Base-by-base conservation (phyloP, 768 basidiomycete genomes). In the Lactifluus volemus region DNA sequence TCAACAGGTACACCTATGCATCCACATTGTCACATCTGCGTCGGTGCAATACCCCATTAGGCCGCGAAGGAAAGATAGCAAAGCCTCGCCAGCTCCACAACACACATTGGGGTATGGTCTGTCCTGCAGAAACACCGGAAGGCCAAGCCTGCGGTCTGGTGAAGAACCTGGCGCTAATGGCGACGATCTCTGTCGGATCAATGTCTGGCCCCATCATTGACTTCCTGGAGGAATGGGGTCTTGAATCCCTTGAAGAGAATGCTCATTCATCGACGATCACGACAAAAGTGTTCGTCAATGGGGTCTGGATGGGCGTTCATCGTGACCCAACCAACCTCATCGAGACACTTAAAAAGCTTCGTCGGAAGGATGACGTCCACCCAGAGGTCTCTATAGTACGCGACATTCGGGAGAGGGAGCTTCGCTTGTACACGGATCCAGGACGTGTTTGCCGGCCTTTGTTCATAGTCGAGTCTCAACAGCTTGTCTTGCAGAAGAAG, bases 51-150 rank as follows among this genome's bases (percentile, higher is more conserved):
- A 98, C 97, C 0, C 97, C 97, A 2, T 84, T 99, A 52, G 97
- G 97, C 58, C 88, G 97, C 61, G 97, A 98, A 73, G 95, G 95
- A 59, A 99, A 99, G 76, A 98, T 98, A 61, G 97, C 97, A 49
- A 98, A 98, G 72, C 97, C 97, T 59, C 97, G 97, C 68, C 97
- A 99, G 68, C 78, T 99, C 58, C 97, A 99, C 73, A 99, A 99
- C 69, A 98, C 97, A 0, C 97, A 99, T 69, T 99, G 97, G 97
- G 97, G 97, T 41, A 98, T 99, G 97, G 97, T 99, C 19, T 99
- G 97, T 70, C 97, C 97, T 47, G 97, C 97, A 42, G 97, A 99
- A 73, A 99, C 97, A 4, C 97, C 97, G 1, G 97, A 99, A 84
- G 97, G 97, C 49, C 97, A 98, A 73, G 97, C 97, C 63, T 99